A percentile compares a stretch with the other conserved stretches of the same genome.
phyloP scores from a whole-genome alignment of 768 basidiomycete genomes.

The Boletus rufocinnamomeus region DNA sequence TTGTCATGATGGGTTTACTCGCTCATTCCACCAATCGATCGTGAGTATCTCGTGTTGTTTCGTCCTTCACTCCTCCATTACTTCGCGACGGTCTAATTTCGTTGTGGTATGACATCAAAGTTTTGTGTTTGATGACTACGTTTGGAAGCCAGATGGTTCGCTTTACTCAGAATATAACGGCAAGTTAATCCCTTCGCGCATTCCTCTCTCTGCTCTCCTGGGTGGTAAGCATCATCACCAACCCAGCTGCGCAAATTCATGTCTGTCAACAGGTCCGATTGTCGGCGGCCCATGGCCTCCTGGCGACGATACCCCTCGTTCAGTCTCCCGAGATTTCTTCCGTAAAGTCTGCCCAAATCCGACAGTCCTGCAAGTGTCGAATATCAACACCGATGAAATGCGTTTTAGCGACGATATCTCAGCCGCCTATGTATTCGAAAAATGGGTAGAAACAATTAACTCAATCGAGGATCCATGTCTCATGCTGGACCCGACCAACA shows the following conservation, averaged over 20 bases:
- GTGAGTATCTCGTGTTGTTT: slow-evolving; percentile 23
- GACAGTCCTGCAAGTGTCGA: slow-evolving; percentile 33
- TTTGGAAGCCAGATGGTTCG: slow-evolving; percentile 40
- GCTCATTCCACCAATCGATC: slow-evolving; percentile 38
- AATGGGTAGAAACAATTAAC: slow-evolving; percentile 40
- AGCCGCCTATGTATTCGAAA: slow-evolving; percentile 35
- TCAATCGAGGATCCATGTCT: slow-evolving; percentile 42
- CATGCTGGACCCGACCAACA: slow-evolving; percentile 30
- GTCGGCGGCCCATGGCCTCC: slow-evolving; percentile 42
- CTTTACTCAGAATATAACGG: slow-evolving; percentile 40
- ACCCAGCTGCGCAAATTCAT: not conserved
- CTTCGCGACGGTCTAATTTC: slow-evolving; percentile 4
- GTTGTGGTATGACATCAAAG: slow-evolving; percentile 22
- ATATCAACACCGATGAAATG: slow-evolving; percentile 33
- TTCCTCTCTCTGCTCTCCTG: slow-evolving; percentile 44
- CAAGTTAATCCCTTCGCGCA: slow-evolving; percentile 40
- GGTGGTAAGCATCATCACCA: slow-evolving; percentile 30
- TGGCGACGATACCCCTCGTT: slow-evolving; percentile 34
- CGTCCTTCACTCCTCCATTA: not conserved
- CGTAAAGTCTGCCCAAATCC: slow-evolving; percentile 43
- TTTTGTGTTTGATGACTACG: slow-evolving; percentile 46
- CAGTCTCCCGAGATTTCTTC: slow-evolving; percentile 41
- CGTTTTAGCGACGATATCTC: slow-evolving; percentile 29
- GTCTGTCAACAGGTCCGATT: slow-evolving; percentile 37
- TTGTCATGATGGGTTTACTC: slow-evolving; percentile 38